A percentile compares a stretch with the other conserved stretches of the same genome.
These are phyloP conservation scores for Suillus plorans DNA, from an alignment of 768 basidiomycete species.

Conservation along the genomic window DNA sequence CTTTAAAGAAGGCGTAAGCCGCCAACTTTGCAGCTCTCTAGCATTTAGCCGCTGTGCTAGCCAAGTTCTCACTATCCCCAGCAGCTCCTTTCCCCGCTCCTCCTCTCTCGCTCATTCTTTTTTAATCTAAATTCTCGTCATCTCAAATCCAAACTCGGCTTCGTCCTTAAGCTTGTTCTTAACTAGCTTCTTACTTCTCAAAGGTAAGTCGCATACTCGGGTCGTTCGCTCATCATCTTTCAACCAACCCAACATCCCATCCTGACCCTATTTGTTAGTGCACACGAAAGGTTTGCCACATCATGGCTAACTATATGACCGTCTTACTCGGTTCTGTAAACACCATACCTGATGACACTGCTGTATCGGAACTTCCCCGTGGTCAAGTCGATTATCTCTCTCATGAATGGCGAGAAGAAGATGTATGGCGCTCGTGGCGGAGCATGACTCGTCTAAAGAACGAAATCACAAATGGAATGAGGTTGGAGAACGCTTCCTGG, in stretches of 20 bases:
- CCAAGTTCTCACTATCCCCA: background rate
- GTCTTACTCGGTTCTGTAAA: slow-evolving; percentile 67
- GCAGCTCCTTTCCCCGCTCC: background rate
- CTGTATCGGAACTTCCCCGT: slow-evolving; percentile 79
- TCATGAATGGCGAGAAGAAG: slow-evolving; percentile 96
- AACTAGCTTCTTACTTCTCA: background rate
- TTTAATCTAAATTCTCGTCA: background rate
- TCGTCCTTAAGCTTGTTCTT: background rate
- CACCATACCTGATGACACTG: slow-evolving; percentile 69
- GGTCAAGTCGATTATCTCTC: slow-evolving; percentile 99
- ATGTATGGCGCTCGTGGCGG: slow-evolving; percentile 98
- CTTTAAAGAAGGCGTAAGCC: background rate
- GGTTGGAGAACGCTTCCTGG: slow-evolving; percentile 98
- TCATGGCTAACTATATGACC: slow-evolving; percentile 69
- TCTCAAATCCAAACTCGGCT: background rate
- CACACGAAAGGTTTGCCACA: background rate
- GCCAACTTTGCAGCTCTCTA: background rate
- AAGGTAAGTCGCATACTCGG: background rate
- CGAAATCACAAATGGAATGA: slow-evolving; percentile 91
- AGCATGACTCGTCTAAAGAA: slow-evolving; percentile 98
- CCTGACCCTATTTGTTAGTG: background rate
- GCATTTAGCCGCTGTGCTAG: background rate
- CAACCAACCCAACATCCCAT: background rate
- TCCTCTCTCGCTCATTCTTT: background rate
- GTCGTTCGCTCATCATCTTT: background rate